Base-by-base conservation (phyloP, 108 stramenopile genomes). In the Mediolabrus comicus region DNA sequence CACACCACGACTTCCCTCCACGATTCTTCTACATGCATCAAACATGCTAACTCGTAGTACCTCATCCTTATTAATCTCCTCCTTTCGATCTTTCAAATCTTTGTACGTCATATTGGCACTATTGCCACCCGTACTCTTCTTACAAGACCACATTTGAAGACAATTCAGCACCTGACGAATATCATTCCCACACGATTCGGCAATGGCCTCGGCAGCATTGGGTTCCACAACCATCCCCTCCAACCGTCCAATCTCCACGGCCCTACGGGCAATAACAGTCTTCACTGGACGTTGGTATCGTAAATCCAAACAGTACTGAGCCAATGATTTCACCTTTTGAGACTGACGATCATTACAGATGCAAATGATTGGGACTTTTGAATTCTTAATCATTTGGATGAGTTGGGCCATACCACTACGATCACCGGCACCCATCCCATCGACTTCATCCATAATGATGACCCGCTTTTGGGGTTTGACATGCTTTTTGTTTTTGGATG, bases 401-500 rank as follows among this genome's bases (percentile, higher is more conserved):
- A 99, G 79, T 78, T 98, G 97, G 24, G 84, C 70, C 74, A 92
- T 96, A 1, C 98, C 98, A 57, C 92, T 87, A 17, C 97, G 75
- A 82, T 99, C 99, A 3, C 90, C 89, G 1, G 85, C 95, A 41
- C 93, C 92, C 97, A 99, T 97, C 14, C 99, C 99, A 73, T 99
- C 99, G n/a, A 99, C 98, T 83, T 99, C 99, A 77, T 99, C 99
- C 99, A 99, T 99, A 62, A 99, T 87, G 25, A 99, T 80, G 54
- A 89, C 81, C 12, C 97, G 94, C 66, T 84, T 81, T 46, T 38
- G 38, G 0, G 46, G n/a, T 32, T 17, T 13, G 2, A 35, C 35
- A 17, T 35, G 31, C 3, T 56, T 69, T 7, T 54, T 12, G 52
- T 69, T 67, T 27, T 65, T 65, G 11, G 52, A 58, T 1, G 58